Evolutionary conservation across 176 grass and related monocot species (phyloP), one percentile per base, ranked within the genome.

Genomic region (bread wheat (Triticum aestivum)): DNA sequence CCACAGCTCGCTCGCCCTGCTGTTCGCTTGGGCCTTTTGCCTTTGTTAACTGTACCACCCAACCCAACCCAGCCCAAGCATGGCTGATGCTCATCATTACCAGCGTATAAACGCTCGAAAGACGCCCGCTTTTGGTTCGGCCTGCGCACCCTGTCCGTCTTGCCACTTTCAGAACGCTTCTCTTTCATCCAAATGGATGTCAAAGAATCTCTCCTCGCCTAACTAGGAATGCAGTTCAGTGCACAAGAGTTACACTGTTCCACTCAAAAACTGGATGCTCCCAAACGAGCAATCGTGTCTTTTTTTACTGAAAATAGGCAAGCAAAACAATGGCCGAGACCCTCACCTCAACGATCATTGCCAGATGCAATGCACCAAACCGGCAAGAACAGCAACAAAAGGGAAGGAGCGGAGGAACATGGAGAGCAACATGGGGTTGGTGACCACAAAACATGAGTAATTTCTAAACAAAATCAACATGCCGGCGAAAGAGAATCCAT

Each of bases 401-500:
- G 3, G 64, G 70, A 85, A 85, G n/a, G 82, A 77, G 69, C 27
- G 37, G 38, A 62, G 27, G 41, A 88, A 85, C 86, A 82, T 88
- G 49, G 45, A 42, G 75, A 47, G 39, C 41, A 90, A 88, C 82
- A 85, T 77, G 86, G 63, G 49, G 37, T 66, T 58, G 66, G 20
- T 21, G 73, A 79, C 67, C 72, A 87, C 77, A 62, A 81, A 83
- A 83, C 29, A 38, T 2, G 65, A 72, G 21, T 45, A 59, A 34
- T 52, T 77, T 78, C 70, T 65, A 65, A 85, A 5, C 45, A 49
- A 65, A 81, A 70, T 65, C n/a, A 71, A 76, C 77, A 83, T 33
- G 83, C 69, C 68, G 85, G 79, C 52, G 65, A 70, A 84, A 88
- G 78, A 83, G 59, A 90, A 87, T 87, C 75, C 88, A 93, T 70